A percentile compares a stretch with the other conserved stretches of the same genome.
These are phyloP conservation scores for Dactylorhiza incarnata DNA, from an alignment of 106 monocot genomes.

Conservation along the genomic window DNA sequence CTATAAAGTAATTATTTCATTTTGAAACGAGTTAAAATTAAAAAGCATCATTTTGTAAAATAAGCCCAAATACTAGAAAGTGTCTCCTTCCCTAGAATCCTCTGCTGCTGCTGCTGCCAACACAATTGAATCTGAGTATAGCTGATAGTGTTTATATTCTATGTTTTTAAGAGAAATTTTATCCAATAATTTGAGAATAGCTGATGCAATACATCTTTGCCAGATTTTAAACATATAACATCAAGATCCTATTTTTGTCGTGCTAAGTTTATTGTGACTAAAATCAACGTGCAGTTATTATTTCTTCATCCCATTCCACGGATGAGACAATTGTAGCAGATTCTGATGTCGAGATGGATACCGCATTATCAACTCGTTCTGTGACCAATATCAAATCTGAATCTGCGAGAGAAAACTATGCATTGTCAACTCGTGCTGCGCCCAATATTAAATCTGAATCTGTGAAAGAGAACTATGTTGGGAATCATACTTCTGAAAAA, in stretches of 20 bases:
- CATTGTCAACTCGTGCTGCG: no score
- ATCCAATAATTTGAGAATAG: no score
- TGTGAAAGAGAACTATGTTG: slow-evolving; percentile 8
- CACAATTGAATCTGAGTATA: no score
- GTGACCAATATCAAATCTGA: slow-evolving; percentile 15
- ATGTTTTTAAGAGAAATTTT: no score
- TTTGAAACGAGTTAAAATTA: no score
- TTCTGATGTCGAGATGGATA: slow-evolving; percentile 82
- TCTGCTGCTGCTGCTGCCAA: no score
- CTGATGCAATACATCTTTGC: neutral
- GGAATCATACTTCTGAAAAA: slow-evolving; percentile 7
- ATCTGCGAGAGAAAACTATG: slow-evolving; percentile 10
- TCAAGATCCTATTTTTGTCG: neutral
- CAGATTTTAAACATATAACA: neutral
- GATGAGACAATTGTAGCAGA: slow-evolving; percentile 94
- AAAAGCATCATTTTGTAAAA: no score
- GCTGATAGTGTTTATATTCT: no score
- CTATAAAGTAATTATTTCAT: no score
- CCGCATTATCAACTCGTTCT: slow-evolving; percentile 40
- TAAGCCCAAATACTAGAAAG: no score
- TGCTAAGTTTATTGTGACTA: neutral
- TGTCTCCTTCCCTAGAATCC: no score
- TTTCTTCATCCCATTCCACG: slow-evolving; percentile 83
- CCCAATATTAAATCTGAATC: slow-evolving; percentile 11
- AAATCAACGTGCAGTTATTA: slow-evolving; percentile 40